Evolutionary conservation across 768 basidiomycete species (phyloP).

Genomic region (Lenzites betulinus): DNA sequence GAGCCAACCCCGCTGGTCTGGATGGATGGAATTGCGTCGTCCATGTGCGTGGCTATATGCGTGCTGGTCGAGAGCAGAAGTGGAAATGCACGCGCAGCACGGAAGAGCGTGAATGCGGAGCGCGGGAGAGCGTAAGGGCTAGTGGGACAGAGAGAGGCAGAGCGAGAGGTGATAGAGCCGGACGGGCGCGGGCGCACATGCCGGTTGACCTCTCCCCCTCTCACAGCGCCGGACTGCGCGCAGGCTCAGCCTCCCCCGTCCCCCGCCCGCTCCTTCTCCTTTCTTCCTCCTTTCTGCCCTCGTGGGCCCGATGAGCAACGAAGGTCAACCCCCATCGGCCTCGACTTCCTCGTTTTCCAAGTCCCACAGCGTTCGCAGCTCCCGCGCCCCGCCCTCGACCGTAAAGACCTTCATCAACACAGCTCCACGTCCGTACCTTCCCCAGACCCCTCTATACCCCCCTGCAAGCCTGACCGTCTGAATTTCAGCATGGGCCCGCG

Average conservation of each 20-base stretch:
- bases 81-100: neutral
- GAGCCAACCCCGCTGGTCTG: constrained; percentile 75
- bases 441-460: neutral
- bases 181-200: constrained; percentile 5
- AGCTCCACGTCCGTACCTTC: constrained; percentile 59
- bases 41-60: constrained; percentile 48
- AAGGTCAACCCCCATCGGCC: constrained; percentile 20
- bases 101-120: neutral
- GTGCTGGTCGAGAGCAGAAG: neutral
- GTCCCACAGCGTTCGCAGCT: constrained; percentile 33
- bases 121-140: neutral
- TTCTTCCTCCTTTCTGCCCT: constrained; percentile 2
- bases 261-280: constrained; percentile 7
- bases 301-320: constrained; percentile 21
- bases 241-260: constrained; percentile 7
- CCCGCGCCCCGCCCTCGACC: constrained; percentile 39
- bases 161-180: neutral
- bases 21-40: constrained; percentile 72
- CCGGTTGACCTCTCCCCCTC: constrained; percentile 13
- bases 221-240: constrained; percentile 18
- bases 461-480: neutral
- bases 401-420: constrained; percentile 58
- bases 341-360: constrained; percentile 30
- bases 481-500: constrained; percentile 73
- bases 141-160: no score